Evolutionary conservation across 306 rosid genomes (phyloP).

Genomic region (Ormosia emarginata): DNA sequence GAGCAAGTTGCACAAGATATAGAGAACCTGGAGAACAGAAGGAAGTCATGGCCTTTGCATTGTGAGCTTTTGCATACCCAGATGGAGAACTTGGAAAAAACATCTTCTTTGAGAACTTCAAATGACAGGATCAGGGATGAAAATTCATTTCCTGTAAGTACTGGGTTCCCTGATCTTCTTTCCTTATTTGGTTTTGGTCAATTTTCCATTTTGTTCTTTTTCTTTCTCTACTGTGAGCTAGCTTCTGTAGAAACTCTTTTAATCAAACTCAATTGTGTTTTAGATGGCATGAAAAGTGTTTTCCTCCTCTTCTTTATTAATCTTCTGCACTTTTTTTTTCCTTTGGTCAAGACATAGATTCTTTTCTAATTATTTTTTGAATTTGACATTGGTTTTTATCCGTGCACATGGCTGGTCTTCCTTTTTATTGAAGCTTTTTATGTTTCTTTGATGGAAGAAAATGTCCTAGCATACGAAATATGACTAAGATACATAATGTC

Average conservation of each 20-base stretch:
- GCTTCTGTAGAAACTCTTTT: background rate
- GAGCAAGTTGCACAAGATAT: constrained; percentile 40
- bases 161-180: background rate
- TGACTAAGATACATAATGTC: background rate
- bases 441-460: constrained; percentile 3
- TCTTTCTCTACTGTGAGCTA: background rate
- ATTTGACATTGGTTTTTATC: constrained; percentile 7
- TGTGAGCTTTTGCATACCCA: constrained; percentile 35
- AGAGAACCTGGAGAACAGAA: constrained; percentile 21
- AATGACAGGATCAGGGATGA: constrained; percentile 14
- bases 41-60: constrained; percentile 45
- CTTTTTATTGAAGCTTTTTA: background rate
- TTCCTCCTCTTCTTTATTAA: background rate
- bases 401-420: background rate
- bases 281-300: background rate
- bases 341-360: background rate
- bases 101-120: constrained; percentile 29
- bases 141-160: constrained; percentile 49
- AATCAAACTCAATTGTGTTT: background rate
- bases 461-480: background rate
- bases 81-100: constrained; percentile 32
- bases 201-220: background rate
- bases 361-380: background rate
- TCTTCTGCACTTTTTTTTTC: background rate
- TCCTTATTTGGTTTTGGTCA: background rate